Base-by-base conservation (phyloP, 768 basidiomycete genomes). In the Suillus lakei region DNA sequence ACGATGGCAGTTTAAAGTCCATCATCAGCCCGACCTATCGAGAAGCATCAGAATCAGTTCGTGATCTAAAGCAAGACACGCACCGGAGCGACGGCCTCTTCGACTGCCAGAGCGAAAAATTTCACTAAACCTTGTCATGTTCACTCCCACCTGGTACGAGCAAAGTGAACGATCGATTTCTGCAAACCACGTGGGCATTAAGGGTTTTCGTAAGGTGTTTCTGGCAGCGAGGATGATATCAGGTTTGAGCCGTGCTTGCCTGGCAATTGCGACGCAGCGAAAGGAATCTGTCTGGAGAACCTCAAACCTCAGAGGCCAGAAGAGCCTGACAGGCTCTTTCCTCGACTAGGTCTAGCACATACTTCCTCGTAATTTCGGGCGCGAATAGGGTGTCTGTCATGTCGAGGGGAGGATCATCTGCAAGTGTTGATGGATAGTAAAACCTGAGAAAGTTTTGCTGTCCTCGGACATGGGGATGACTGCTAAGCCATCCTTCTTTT, bases 181-280 rank as follows among this genome's bases (percentile, higher is more conserved):
- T 56, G 69, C 53, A 18, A 73, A 69, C 64, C 73, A 70, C 0
- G 62, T 46, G 0, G 72, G 70, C 13, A 70, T 60, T 48, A 76
- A 64, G 0, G 78, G 71, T 30, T 70, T 62, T 3, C 65, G 36
- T 51, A 81, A 66, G 0, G 77, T 74, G 41, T 68, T 66, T 30
- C 66, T 71, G n/a, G 77, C 76, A 43, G 80, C 78, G 2, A 72
- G 66, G 21, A 66, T 30, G 0, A 73, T 73, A 48, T 76, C 71
- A 7, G 70, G 63, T 30, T 56, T 65, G n/a, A 74, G 53, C 7
- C 60, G 53, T 43, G 72, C 75, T 10, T 67, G 72, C 23, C 67
- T 69, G 5, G 79, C 75, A 15, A 80, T 70, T 5, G 74, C 78
- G 61, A 77, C 81, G 9, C 73, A 72, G 4, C 72, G 68, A 1